These are phyloP conservation scores for Globisporangium takayamanum DNA, from an alignment of 352 stramenopile genomes.

Conservation along the genomic window DNA sequence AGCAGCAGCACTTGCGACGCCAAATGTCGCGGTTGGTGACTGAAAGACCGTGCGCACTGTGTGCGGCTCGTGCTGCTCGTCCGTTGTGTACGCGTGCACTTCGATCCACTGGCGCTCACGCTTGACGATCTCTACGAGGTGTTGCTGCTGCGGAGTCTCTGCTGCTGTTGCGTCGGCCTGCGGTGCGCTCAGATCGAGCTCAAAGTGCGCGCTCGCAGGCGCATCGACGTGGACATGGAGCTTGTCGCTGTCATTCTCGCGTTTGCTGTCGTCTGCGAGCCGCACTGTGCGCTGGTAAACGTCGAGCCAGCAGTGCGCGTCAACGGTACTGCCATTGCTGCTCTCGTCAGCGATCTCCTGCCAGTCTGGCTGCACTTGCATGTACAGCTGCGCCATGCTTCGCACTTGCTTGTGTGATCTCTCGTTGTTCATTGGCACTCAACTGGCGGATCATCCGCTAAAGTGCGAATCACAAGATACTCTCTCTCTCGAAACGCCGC, in stretches of 20 bases:
- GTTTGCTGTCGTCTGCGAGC: conserved; percentile 4
- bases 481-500: neutral
- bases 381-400: conserved; percentile 18
- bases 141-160: neutral
- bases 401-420: neutral
- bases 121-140: conserved; percentile 30
- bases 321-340: neutral
- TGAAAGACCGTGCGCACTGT: conserved; percentile 44
- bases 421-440: no score
- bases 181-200: conserved; percentile 24
- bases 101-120: conserved; percentile 41
- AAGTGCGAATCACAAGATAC: neutral
- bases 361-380: conserved; percentile 72
- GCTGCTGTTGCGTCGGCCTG: neutral
- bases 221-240: conserved; percentile 12
- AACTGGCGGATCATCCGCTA: no score
- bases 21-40: conserved; percentile 28
- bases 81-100: conserved; percentile 21
- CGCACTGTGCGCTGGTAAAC: conserved; percentile 36
- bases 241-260: neutral
- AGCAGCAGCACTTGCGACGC: neutral
- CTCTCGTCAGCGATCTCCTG: conserved; percentile 8
- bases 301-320: conserved; percentile 39
- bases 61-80: conserved; percentile 11
- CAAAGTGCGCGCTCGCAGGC: conserved; percentile 29